Conservation (phyloP, 768 basidiomycete genomes). For the Favolaschia claudopus region DNA sequence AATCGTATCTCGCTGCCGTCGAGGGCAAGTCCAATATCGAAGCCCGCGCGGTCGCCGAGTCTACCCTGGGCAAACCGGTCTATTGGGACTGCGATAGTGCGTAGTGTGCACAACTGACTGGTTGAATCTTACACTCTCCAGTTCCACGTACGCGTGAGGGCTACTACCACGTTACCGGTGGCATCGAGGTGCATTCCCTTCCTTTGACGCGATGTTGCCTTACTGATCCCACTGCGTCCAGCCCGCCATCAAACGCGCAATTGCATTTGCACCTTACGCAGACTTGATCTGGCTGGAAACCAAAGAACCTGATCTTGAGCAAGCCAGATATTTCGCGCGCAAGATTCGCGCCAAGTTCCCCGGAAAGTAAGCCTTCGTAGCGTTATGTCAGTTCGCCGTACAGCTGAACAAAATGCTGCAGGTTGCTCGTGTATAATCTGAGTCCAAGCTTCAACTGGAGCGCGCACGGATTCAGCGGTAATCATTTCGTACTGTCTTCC, state of each 20-base stretch:
- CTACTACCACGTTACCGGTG: slow-evolving; percentile 87
- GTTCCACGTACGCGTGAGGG: slow-evolving; percentile 91
- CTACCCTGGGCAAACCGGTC: slow-evolving; percentile 74
- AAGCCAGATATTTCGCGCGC: slow-evolving; percentile 81
- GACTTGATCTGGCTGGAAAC: slow-evolving; percentile 96
- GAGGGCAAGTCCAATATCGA: slow-evolving; percentile 75
- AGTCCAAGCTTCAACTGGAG: slow-evolving; percentile 96
- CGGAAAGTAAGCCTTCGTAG: slow-evolving; percentile 59
- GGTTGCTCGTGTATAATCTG: slow-evolving; percentile 91
- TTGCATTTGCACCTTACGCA: slow-evolving; percentile 84
- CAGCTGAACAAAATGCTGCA: slow-evolving; percentile 34
- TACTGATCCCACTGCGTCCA: slow-evolving; percentile 30
- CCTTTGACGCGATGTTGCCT: neutral
- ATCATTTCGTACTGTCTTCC: neutral
- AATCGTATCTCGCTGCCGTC: slow-evolving; percentile 65
- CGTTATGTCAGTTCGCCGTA: neutral
- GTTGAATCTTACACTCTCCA: slow-evolving; percentile 34
- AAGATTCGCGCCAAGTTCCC: slow-evolving; percentile 77
- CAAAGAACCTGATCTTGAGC: slow-evolving; percentile 81
- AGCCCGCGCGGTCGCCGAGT: slow-evolving; percentile 75
- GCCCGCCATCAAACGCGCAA: slow-evolving; percentile 82
- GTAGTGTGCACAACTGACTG: slow-evolving; percentile 33
- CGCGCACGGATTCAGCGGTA: slow-evolving; percentile 79
- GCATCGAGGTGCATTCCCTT: slow-evolving; percentile 60
- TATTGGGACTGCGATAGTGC: slow-evolving; percentile 90